Percentiles rank a stretch among this genome's conserved stretches.
phyloP scores from a whole-genome alignment of 225 moss, liverwort and hornwort species.

The Pleurozium schreberi region DNA sequence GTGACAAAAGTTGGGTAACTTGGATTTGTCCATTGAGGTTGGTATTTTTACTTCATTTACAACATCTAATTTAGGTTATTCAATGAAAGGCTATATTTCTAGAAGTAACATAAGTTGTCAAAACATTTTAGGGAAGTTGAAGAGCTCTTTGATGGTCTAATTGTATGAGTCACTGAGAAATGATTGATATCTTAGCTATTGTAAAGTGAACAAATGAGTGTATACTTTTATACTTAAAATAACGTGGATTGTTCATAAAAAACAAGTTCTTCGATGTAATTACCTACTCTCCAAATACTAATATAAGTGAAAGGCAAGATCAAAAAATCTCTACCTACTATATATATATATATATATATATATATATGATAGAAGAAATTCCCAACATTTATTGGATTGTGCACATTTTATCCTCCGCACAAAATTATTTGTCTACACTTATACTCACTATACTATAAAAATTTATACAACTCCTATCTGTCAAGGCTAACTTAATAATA shows the following conservation, averaged over 20 bases:
- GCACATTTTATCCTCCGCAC: no score
- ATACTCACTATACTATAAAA: no score
- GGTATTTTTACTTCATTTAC: rapidly evolving
- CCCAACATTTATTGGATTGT: no score
- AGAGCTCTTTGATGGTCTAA: not conserved
- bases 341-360: no score
- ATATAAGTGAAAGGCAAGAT: rapidly evolving
- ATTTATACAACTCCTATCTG: no score
- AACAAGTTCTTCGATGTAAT: not conserved
- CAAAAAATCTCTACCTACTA: rapidly evolving
- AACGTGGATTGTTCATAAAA: not conserved
- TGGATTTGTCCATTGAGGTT: rapidly evolving
- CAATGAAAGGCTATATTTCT: not conserved
- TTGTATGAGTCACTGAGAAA: not conserved
- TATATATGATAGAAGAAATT: no score
- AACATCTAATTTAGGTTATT: no score
- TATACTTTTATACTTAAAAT: rapidly evolving
- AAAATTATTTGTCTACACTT: no score
- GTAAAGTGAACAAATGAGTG: rapidly evolving
- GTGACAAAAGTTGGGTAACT: not conserved
- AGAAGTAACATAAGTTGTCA: not conserved
- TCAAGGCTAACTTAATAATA: no score
- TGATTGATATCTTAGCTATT: not conserved
- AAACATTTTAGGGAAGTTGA: not conserved
- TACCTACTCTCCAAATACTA: not conserved